Percentiles rank a stretch among this genome's conserved stretches.
These are phyloP conservation scores for Podospora pseudoanserina DNA, from an alignment of 495 filamentous ascomycete species.

Conservation along the genomic window DNA sequence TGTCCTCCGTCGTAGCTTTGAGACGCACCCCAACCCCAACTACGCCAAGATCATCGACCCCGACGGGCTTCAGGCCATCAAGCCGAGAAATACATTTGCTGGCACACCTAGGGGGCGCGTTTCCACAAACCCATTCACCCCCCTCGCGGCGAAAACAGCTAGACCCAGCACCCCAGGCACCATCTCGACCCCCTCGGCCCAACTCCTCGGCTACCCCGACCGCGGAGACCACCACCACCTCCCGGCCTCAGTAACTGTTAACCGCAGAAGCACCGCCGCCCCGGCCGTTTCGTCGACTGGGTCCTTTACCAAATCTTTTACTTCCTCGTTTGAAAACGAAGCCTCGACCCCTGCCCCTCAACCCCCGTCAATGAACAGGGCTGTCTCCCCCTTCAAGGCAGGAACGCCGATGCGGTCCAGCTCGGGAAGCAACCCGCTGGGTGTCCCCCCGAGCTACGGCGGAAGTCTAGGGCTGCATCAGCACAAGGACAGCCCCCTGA, in stretches of 20 bases:
- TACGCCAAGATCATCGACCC: conserved; percentile 77
- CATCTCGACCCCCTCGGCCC: background rate
- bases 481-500: conserved; percentile 76
- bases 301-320: background rate
- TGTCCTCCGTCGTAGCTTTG: conserved; percentile 75
- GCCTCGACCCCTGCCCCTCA: background rate
- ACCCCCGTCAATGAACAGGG: background rate
- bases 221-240: background rate
- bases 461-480: conserved; percentile 77
- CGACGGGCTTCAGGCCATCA: conserved; percentile 41
- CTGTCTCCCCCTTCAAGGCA: background rate
- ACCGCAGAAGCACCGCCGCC: background rate
- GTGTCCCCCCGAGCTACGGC: conserved; percentile 42
- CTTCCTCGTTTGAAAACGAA: background rate
- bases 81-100: background rate
- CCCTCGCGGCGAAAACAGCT: background rate
- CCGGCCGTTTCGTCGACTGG: background rate
- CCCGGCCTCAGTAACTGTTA: background rate
- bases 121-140: background rate
- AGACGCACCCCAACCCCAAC: conserved; percentile 82
- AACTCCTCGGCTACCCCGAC: background rate
- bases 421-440: background rate
- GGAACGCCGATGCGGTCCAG: background rate
- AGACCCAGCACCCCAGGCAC: background rate
- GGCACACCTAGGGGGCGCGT: background rate